Percentiles rank a stretch among this genome's conserved stretches.
Evolutionary conservation across 2,329 filamentous ascomycete species (phyloP).

Genomic region (Penicillium sp.): DNA sequence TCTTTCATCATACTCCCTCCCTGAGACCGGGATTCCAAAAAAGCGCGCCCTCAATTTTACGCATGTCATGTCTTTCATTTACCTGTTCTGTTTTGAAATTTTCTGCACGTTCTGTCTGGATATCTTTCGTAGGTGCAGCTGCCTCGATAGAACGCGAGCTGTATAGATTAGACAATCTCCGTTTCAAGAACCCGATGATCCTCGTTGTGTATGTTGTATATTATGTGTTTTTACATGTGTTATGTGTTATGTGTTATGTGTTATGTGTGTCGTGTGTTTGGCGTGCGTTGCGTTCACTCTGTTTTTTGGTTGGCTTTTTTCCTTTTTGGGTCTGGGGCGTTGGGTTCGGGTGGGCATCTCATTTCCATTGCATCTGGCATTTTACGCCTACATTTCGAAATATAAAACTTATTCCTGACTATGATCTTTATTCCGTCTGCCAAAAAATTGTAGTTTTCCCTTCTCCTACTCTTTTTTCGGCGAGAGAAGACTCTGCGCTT

Average conservation of each 20-base stretch:
- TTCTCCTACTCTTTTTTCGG: not conserved
- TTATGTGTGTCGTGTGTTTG: conserved; percentile 29
- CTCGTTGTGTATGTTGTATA: conserved; percentile 36
- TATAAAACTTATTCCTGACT: not conserved
- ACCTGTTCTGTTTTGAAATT: conserved; percentile 34
- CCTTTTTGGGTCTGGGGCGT: not conserved
- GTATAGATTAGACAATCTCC: conserved; percentile 45
- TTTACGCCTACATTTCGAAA: not conserved
- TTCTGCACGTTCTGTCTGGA: conserved; percentile 34
- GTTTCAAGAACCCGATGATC: conserved; percentile 38
- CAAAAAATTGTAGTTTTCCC: not conserved
- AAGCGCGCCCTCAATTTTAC: conserved; percentile 27
- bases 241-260: conserved; percentile 30
- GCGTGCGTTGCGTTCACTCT: conserved; percentile 24
- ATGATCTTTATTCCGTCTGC: not conserved
- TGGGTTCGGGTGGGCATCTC: not conserved
- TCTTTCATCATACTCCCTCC: conserved; percentile 18
- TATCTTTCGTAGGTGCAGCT: conserved; percentile 37
- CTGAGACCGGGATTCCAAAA: conserved; percentile 17
- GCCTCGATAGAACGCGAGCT: conserved; percentile 32
- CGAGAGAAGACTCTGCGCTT: not conserved
- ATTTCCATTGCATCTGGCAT: not conserved
- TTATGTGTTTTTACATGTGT: conserved; percentile 24
- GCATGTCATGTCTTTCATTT: conserved; percentile 27
- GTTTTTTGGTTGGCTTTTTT: conserved; percentile 12